Base-by-base conservation (phyloP, 805 yeast species). In the Wickerhamiella brachini region DNA sequence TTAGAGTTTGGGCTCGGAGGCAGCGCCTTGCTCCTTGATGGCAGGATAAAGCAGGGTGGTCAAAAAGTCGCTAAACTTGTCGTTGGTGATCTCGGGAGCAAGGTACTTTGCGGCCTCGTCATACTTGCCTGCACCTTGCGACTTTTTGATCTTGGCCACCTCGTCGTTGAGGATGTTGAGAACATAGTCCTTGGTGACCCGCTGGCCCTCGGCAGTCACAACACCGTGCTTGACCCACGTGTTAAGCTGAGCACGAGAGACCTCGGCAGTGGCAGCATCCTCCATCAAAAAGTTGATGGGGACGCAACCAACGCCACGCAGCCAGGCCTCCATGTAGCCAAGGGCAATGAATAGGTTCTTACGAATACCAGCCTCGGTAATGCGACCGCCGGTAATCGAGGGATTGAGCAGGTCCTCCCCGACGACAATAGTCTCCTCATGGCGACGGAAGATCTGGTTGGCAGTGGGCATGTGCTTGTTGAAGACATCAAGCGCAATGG, bases 201-300 rank as follows among this genome's bases (percentile, higher is more conserved):
- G 67, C 56, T 65, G 66, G 53, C 86, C 86, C 55, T 72, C 72
- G 55, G 74, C 75, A 45, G 85, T 79, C 42, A 59, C 60, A 52
- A 76, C 76, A 39, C 77, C 77, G 65, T 80, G 85, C 54, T 76
- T 75, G 50, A 80, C 81, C 88, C 88, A 82, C 65, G 81, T 84
- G 77, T 82, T 77, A 59, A 81, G 74, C 68, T 79, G 83, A 34
- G 81, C 73, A 61, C 87, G 74, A 26, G 84, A 80, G n/a, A 81
- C 85, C 65, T 81, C 86, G 49, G 85, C 86, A 51, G 85, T 81
- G 49, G 85, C 86, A 34, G 86, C 86, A 60, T 81, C 86, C 69
- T 81, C 87, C 87, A 81, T 81, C 66, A 81, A 71, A 66, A 73
- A 78, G 72, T 81, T 79, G 68, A 81, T 80, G 56, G 87, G 85